Base-by-base conservation (phyloP, 495 filamentous ascomycete species). In the Penicillium egyptiacum region DNA sequence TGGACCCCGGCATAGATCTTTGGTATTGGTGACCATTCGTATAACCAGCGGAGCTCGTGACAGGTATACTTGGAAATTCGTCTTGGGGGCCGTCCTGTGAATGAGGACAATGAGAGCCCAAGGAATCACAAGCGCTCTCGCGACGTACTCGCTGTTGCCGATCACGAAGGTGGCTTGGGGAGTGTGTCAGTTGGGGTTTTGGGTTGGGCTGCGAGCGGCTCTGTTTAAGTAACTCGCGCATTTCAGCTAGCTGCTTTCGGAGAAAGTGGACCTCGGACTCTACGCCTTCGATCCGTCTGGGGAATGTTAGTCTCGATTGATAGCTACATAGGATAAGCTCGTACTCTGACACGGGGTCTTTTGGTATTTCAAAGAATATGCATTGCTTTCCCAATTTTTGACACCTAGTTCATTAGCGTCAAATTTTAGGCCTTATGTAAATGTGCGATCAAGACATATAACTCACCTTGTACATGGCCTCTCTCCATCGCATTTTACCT, bases 401-500 rank as follows among this genome's bases (percentile, higher is more conserved):
- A 39, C 73, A 76, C 9, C n/a, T 50, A 4, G 23, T 46, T 14
- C 8, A 23, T 20, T 14, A 33, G 20, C 5, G 16, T 6, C 30
- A 14, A 5, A 1, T 5, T 16, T 16, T 14, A 14, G 7, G 0
- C 4, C 16, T 16, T 4, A 35, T 35, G 5, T 5, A 35, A 11
- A 35, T 5, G 0, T 16, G 1, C 4, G 2, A 39, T 42, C 17
- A 10, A 43, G 26, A 25, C 4, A 30, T 42, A n/a, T 10, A 16
- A 20, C 50, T 52, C 55, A 68, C 73, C 73, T 70, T 39, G 70
- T 66, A 58, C 73, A 76, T 14, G 73, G 73, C 23, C 66, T 58
- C 45, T 71, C 67, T n/a, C 67, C 71, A 56, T 76, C 73, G 51
- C 73, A 76, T 68, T 62, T 67, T 16, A 76, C 68, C 73, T 76